These are phyloP conservation scores for Lodderomyces margitis DNA, from an alignment of 1,139 yeast species.

Conservation along the genomic window DNA sequence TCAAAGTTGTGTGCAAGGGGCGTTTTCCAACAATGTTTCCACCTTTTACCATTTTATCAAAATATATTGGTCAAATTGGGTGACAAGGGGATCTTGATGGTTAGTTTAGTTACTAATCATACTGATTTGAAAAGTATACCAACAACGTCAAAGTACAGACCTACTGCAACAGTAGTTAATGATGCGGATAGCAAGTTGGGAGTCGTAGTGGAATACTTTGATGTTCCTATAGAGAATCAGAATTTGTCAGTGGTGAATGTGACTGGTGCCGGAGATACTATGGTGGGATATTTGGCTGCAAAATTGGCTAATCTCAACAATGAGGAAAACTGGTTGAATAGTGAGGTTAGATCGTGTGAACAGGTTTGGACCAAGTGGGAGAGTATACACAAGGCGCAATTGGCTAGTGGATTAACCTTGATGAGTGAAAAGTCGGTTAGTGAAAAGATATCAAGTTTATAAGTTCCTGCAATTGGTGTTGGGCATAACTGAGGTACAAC, in stretches of 20 bases:
- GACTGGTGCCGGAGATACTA: constrained; percentile 75
- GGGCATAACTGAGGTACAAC: too few species aligned
- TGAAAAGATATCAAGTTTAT: constrained; percentile 11
- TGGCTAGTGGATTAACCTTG: constrained; percentile 53
- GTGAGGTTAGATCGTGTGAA: constrained; percentile 25
- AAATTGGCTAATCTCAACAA: constrained; percentile 8
- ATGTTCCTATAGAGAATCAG: constrained; percentile 41
- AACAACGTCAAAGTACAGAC: constrained; percentile 32
- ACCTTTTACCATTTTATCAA: constrained; percentile 71
- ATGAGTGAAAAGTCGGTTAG: constrained; percentile 25
- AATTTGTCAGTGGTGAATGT: constrained; percentile 45
- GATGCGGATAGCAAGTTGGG: constrained; percentile 19
- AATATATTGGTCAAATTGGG: constrained; percentile 69
- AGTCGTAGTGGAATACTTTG: constrained; percentile 62
- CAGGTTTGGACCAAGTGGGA: constrained; percentile 35
- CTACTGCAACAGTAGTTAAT: constrained; percentile 18
- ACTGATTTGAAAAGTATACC: constrained; percentile 35
- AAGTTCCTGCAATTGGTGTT: background rate
- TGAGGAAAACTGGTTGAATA: constrained; percentile 21
- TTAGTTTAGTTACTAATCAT: constrained; percentile 31
- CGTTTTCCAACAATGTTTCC: constrained; percentile 64
- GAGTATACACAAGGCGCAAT: constrained; percentile 46
- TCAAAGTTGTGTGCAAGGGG: constrained; percentile 40
- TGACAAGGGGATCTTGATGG: constrained; percentile 53
- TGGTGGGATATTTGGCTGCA: constrained; percentile 51